Conservation (phyloP, 257 asterid species). For the Haberlea rhodopensis region DNA sequence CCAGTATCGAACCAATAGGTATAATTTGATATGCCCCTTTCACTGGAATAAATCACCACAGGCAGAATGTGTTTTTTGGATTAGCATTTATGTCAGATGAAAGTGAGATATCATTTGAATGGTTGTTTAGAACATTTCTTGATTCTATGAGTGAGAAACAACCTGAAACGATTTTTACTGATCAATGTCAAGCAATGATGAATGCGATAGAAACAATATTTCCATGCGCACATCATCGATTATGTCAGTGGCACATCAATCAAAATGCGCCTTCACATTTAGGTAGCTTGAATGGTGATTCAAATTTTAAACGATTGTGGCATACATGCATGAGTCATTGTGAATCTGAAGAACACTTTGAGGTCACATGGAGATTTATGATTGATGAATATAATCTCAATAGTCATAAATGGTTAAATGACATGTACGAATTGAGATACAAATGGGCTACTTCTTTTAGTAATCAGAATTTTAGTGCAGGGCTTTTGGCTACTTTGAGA, state of each 20-base stretch:
- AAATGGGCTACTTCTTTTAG: conserved; percentile 2
- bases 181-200: not conserved
- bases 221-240: no score
- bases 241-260: not conserved
- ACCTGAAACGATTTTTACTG: not conserved
- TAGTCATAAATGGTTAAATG: not conserved
- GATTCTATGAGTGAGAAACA: conserved; percentile 1
- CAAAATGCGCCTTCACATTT: not conserved
- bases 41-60: conserved; percentile 15
- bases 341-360: not conserved
- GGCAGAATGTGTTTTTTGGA: conserved; percentile 1
- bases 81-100: conserved; percentile 4
- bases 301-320: not conserved
- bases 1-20: conserved; percentile 15
- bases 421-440: not conserved
- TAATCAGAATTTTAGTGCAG: no score
- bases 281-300: not conserved
- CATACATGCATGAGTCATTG: not conserved
- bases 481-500: no score
- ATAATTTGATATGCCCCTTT: conserved; percentile 17
- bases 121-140: conserved; percentile 14
- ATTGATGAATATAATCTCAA: not conserved
- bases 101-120: not conserved
- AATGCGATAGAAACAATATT: no score
- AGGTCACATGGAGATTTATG: not conserved